phyloP scores from a whole-genome alignment of 805 yeast species.

The Yarrowia sp. region DNA sequence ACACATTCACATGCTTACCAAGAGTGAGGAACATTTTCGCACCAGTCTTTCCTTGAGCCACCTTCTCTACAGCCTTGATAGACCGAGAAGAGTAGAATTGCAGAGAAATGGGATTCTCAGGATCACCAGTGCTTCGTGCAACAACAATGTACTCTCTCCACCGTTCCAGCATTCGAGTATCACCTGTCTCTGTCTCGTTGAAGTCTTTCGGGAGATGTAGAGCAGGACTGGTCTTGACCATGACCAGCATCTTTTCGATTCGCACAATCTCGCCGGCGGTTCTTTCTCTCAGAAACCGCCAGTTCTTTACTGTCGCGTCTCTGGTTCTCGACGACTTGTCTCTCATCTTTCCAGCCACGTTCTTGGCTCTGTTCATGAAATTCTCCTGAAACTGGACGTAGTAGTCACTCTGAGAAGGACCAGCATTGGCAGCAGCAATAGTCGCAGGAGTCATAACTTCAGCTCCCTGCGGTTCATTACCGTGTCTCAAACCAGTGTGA shows the following conservation, averaged over 20 bases:
- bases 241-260: conserved; percentile 71
- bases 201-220: conserved; percentile 50
- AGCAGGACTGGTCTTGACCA: conserved; percentile 56
- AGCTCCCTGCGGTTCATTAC: not conserved
- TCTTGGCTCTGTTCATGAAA: conserved; percentile 23
- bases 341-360: conserved; percentile 14
- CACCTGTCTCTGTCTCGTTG: conserved; percentile 60
- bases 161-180: conserved; percentile 66
- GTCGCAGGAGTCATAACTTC: conserved; percentile 10
- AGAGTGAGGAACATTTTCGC: conserved; percentile 45
- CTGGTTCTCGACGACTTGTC: not conserved
- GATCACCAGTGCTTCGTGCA: conserved; percentile 65
- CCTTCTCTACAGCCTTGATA: conserved; percentile 47
- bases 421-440: not conserved
- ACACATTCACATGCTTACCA: conserved; percentile 52
- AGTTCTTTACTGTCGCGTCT: conserved; percentile 26
- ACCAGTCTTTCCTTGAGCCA: conserved; percentile 41
- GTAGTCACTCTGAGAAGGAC: conserved; percentile 22
- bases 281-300: conserved; percentile 41
- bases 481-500: not conserved
- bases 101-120: conserved; percentile 60
- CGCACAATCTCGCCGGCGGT: conserved; percentile 66
- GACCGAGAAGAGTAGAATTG: conserved; percentile 65
- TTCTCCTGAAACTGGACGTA: conserved; percentile 33
- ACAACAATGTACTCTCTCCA: conserved; percentile 85